Conservation (phyloP, 352 stramenopile species). For the Phytophthora vignae region DNA sequence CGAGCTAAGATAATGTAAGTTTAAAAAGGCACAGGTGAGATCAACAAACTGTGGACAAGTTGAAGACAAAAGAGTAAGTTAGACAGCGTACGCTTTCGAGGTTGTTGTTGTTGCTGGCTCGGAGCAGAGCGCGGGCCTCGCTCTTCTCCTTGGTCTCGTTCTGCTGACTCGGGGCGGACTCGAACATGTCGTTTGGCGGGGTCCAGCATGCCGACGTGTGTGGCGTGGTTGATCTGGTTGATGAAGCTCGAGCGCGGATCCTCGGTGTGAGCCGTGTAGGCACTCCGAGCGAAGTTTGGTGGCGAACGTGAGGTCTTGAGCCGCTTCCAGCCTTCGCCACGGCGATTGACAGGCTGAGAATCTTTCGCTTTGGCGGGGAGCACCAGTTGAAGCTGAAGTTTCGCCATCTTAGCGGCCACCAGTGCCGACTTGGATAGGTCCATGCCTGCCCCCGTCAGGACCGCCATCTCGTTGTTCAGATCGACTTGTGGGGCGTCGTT, state of each 20-base stretch:
- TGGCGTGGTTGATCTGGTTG: slow-evolving; percentile 70
- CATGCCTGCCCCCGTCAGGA: slow-evolving; percentile 54
- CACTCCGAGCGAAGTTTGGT: slow-evolving; percentile 64
- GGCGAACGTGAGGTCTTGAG: slow-evolving; percentile 65
- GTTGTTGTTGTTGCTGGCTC: slow-evolving; percentile 85
- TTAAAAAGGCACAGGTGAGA: slow-evolving; percentile 25
- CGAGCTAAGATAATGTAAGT: slow-evolving; percentile 55
- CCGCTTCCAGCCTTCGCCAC: slow-evolving; percentile 78
- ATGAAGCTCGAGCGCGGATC: slow-evolving; percentile 65
- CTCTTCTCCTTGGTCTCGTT: slow-evolving; percentile 54
- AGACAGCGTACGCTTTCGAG: slow-evolving; percentile 63
- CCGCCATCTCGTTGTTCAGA: slow-evolving; percentile 50
- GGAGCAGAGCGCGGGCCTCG: slow-evolving; percentile 66
- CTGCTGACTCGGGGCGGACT: slow-evolving; percentile 36
- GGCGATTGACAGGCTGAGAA: slow-evolving; percentile 24
- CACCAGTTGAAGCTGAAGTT: slow-evolving; percentile 54
- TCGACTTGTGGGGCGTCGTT: slow-evolving; percentile 38
- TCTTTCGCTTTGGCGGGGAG: not conserved
- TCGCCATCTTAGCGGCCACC: slow-evolving; percentile 65
- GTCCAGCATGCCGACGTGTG: slow-evolving; percentile 75
- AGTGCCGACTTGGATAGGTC: slow-evolving; percentile 58
- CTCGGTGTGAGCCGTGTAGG: slow-evolving; percentile 65
- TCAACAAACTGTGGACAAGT: not conserved
- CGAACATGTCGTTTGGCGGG: slow-evolving; percentile 62
- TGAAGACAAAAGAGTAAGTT: not conserved